Evolutionary conservation across 345 rosid species (phyloP).

Genomic region (Salix viminalis): DNA sequence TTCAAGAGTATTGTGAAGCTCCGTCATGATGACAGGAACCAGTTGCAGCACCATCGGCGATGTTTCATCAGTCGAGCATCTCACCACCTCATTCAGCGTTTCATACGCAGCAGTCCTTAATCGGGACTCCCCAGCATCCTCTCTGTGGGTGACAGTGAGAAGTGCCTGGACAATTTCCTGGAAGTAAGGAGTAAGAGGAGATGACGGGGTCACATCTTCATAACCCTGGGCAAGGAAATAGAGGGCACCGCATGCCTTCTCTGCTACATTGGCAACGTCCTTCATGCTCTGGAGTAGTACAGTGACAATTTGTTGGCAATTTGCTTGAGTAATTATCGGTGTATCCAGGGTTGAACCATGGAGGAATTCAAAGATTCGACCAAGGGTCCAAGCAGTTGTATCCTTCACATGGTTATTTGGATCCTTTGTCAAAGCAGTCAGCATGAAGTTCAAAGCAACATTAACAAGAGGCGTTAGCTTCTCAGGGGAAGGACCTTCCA

Average conservation of each 20-base stretch:
- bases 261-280: constrained; percentile 68
- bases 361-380: constrained; percentile 71
- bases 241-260: constrained; percentile 72
- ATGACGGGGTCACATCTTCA: constrained; percentile 48
- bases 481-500: constrained; percentile 47
- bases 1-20: constrained; percentile 68
- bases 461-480: constrained; percentile 37
- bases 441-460: constrained; percentile 58
- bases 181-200: constrained; percentile 66
- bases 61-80: constrained; percentile 69
- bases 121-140: constrained; percentile 72
- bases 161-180: constrained; percentile 70
- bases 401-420: constrained; percentile 51
- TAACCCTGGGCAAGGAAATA: constrained; percentile 70
- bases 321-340: constrained; percentile 55
- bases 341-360: constrained; percentile 62
- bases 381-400: constrained; percentile 64
- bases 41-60: constrained; percentile 58
- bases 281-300: constrained; percentile 69
- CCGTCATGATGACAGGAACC: constrained; percentile 57
- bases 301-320: constrained; percentile 75
- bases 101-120: constrained; percentile 72
- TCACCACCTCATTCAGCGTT: constrained; percentile 64
- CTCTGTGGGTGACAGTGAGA: constrained; percentile 64
- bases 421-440: constrained; percentile 42